Evolutionary conservation across 176 grass and related monocot genomes (phyloP).

Genomic region (Eleusine indica): DNA sequence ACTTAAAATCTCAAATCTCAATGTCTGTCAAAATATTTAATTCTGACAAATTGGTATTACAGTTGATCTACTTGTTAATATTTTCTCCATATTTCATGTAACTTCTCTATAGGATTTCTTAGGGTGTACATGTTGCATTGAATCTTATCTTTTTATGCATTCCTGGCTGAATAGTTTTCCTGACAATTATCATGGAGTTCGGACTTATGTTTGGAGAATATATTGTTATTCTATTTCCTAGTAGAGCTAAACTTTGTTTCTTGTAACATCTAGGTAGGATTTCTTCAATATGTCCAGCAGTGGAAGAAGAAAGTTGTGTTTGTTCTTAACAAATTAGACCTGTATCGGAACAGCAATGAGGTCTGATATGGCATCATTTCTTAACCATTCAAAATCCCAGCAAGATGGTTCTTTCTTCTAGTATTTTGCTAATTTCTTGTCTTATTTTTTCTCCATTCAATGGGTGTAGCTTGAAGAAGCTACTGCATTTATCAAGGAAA

Average conservation of each 20-base stretch:
- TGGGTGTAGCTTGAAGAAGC: constrained; percentile 89
- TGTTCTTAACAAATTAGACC: constrained; percentile 94
- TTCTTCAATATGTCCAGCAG: constrained; percentile 89
- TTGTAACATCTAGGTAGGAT: constrained; percentile 74
- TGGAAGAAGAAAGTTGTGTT: constrained; percentile 99
- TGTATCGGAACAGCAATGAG: constrained; percentile 80
- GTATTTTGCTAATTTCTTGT: constrained; percentile 26
- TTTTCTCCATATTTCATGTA: neutral
- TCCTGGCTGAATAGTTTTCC: constrained; percentile 8
- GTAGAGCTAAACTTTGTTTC: constrained; percentile 15
- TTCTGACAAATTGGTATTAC: neutral
- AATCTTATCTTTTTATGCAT: constrained; percentile 12
- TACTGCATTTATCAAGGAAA: constrained; percentile 84
- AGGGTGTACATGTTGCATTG: neutral
- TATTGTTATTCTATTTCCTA: constrained; percentile 2
- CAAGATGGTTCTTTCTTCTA: constrained; percentile 30
- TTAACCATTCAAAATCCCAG: constrained; percentile 37
- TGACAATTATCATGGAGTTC: neutral
- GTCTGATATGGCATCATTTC: constrained; percentile 52
- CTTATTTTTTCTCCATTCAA: constrained; percentile 48
- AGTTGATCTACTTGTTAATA: neutral
- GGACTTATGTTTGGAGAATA: constrained; percentile 4
- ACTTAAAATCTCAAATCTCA: neutral
- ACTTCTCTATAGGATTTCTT: neutral
- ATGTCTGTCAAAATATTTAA: neutral